A percentile compares a stretch with the other conserved stretches of the same genome.
These are phyloP conservation scores for Hypoxylon intermedium DNA, from an alignment of 495 filamentous ascomycete genomes.

Conservation along the genomic window DNA sequence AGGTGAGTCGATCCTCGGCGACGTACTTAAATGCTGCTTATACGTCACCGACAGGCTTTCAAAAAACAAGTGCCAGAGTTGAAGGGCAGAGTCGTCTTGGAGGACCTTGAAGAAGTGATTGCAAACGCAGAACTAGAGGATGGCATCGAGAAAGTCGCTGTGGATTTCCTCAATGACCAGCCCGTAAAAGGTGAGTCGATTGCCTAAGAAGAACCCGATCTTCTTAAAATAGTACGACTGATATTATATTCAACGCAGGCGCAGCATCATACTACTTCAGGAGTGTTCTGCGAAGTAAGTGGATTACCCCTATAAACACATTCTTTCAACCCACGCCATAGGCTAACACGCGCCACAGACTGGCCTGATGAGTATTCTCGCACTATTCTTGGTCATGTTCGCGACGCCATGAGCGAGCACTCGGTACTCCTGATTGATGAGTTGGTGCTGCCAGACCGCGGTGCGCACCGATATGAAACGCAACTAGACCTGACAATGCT, in stretches of 20 bases:
- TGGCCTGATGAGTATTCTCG: conserved; percentile 49
- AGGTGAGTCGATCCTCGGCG: conserved; percentile 9
- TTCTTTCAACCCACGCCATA: not conserved
- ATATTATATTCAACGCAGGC: conserved; percentile 13
- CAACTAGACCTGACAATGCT: conserved; percentile 53
- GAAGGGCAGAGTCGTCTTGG: conserved; percentile 56
- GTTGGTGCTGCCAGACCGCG: conserved; percentile 49
- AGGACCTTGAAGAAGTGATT: conserved; percentile 57
- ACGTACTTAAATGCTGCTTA: not conserved
- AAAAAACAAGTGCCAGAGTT: conserved; percentile 51
- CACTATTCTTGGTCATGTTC: conserved; percentile 47
- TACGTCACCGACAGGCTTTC: conserved; percentile 44
- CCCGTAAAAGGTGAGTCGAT: conserved; percentile 52
- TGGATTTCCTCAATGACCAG: conserved; percentile 62
- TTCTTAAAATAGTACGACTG: not conserved
- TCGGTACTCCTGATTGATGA: conserved; percentile 55
- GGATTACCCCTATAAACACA: not conserved
- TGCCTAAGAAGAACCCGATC: not conserved
- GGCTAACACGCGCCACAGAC: conserved; percentile 40
- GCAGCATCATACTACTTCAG: conserved; percentile 50
- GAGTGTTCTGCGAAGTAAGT: conserved; percentile 39
- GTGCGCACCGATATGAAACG: conserved; percentile 33
- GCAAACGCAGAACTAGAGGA: conserved; percentile 42
- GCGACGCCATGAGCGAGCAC: conserved; percentile 47
- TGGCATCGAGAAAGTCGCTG: conserved; percentile 53